A percentile compares a stretch with the other conserved stretches of the same genome.
These are phyloP conservation scores for Candida schatavii DNA, from an alignment of 805 yeast genomes.

Conservation along the genomic window DNA sequence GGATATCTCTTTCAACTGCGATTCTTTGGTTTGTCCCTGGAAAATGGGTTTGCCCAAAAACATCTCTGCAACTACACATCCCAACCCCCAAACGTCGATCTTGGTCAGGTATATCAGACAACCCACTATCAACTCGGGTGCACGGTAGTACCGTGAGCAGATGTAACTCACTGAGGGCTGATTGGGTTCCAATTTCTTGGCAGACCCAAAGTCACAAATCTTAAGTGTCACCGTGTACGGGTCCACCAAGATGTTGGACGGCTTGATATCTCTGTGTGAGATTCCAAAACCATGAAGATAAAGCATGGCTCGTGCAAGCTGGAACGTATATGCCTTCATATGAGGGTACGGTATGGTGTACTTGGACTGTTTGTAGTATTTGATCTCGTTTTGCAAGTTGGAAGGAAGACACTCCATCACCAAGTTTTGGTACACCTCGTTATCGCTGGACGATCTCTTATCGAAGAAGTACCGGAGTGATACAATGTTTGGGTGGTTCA, in stretches of 20 bases:
- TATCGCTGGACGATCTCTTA: constrained; percentile 59
- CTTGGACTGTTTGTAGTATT: constrained; percentile 59
- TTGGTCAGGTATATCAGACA: constrained; percentile 82
- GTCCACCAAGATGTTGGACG: constrained; percentile 76
- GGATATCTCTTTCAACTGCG: constrained; percentile 87
- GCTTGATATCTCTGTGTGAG: constrained; percentile 82
- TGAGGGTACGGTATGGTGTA: constrained; percentile 67
- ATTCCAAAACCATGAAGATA: constrained; percentile 78
- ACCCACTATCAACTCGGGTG: constrained; percentile 95
- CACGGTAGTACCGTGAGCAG: constrained; percentile 92
- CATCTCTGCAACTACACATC: constrained; percentile 96
- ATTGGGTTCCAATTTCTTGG: constrained; percentile 70
- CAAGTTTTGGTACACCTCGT: constrained; percentile 69
- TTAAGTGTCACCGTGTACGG: constrained; percentile 65
- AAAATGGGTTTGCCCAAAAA: constrained; percentile 89
- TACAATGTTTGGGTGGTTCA: constrained; percentile 79
- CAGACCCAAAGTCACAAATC: constrained; percentile 84
- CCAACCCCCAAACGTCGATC: constrained; percentile 97
- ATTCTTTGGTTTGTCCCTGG: constrained; percentile 86
- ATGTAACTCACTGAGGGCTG: constrained; percentile 94
- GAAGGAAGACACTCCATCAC: constrained; percentile 89
- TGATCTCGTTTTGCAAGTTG: constrained; percentile 72
- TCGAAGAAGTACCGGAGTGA: constrained; percentile 68
- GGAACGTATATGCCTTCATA: constrained; percentile 74
- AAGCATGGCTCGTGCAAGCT: constrained; percentile 79